Conservation (phyloP, 2,329 filamentous ascomycete species). For the Curvularia spicifera region DNA sequence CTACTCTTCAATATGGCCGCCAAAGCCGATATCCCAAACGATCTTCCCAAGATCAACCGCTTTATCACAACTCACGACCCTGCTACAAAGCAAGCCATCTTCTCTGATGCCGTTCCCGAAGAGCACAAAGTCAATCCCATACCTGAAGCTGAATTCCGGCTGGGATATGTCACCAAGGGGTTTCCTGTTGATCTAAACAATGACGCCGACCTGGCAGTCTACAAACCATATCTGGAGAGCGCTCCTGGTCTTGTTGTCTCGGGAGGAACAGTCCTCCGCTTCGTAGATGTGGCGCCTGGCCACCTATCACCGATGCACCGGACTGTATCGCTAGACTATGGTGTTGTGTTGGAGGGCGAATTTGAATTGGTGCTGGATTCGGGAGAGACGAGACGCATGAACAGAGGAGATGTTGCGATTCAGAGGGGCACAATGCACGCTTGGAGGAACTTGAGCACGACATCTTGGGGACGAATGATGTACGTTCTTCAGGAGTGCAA, state of each 20-base stretch:
- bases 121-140: conserved; percentile 29
- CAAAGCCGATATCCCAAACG: conserved; percentile 22
- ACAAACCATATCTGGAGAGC: conserved; percentile 52
- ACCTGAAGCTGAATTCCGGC: conserved; percentile 49
- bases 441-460: conserved; percentile 43
- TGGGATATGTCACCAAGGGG: conserved; percentile 57
- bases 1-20: conserved; percentile 20
- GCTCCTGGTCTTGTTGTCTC: conserved; percentile 58
- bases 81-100: conserved; percentile 43
- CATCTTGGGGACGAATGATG: conserved; percentile 41
- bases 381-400: conserved; percentile 45
- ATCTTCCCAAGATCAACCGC: conserved; percentile 40
- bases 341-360: conserved; percentile 49
- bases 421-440: conserved; percentile 50
- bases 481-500: conserved; percentile 41
- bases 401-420: conserved; percentile 45
- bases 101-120: conserved; percentile 37
- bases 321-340: conserved; percentile 49
- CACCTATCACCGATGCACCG: conserved; percentile 47
- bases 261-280: conserved; percentile 54
- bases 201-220: conserved; percentile 55
- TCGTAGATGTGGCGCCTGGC: conserved; percentile 45
- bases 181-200: conserved; percentile 56
- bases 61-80: conserved; percentile 48
- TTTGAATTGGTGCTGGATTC: conserved; percentile 47